A percentile compares a stretch with the other conserved stretches of the same genome.
These are phyloP conservation scores for Colletotrichum euphorbiae DNA, from an alignment of 2,329 filamentous ascomycete genomes.

Conservation along the genomic window DNA sequence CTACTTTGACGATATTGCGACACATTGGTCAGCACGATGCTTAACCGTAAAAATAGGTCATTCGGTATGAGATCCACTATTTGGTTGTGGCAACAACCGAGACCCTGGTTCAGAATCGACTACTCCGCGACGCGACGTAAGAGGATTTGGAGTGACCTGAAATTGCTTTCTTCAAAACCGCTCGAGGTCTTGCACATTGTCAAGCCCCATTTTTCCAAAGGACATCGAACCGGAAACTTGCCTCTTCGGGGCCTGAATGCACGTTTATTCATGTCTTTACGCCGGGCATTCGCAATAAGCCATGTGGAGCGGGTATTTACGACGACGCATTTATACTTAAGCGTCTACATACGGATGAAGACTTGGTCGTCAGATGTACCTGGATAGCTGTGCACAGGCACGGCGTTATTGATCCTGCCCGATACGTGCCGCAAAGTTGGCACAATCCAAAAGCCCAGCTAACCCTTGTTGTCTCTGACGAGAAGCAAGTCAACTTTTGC, in stretches of 20 bases:
- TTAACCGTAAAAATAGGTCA: neutral
- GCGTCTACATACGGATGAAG: neutral
- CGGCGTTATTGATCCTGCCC: slow-evolving; percentile 5
- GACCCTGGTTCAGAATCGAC: no score
- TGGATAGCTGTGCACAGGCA: neutral
- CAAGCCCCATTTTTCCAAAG: no score
- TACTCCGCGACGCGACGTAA: no score
- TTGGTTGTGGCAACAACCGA: neutral
- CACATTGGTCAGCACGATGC: neutral
- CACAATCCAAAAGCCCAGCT: neutral
- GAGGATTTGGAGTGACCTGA: no score
- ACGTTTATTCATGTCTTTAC: no score
- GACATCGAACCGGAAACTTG: no score
- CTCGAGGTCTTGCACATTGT: no score
- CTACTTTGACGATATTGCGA: neutral
- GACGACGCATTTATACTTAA: no score
- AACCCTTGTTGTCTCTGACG: neutral
- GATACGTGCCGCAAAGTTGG: neutral
- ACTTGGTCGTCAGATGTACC: neutral
- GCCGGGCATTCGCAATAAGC: no score
- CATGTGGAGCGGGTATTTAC: no score
- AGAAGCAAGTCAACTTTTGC: neutral
- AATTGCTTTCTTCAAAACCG: no score
- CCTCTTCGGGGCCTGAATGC: no score
- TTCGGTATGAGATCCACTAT: neutral